Conservation (phyloP, 108 stramenopile species). For the Nitzschia palea region DNA sequence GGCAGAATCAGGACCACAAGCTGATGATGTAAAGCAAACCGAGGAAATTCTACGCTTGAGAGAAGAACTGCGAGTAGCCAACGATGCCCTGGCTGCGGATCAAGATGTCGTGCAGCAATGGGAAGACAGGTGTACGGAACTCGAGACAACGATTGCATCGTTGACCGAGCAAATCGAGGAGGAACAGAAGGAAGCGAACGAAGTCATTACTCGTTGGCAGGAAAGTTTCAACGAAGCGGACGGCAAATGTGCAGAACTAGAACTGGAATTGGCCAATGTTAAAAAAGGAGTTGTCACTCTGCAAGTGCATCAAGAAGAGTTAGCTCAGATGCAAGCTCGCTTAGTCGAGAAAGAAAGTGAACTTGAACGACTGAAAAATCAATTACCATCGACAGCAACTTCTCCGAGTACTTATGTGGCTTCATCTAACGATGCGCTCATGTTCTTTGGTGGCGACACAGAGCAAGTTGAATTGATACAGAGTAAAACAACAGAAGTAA, state of each 20-base stretch:
- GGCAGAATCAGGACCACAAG: not conserved
- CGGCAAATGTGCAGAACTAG: conserved; percentile 6
- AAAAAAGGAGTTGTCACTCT: too few species aligned
- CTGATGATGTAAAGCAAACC: not conserved
- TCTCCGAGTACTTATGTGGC: too few species aligned
- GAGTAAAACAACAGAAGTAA: not conserved
- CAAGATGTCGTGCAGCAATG: conserved; percentile 5
- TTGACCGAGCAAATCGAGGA: conserved; percentile 7
- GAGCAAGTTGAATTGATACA: not conserved
- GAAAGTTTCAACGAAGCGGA: conserved; percentile 28
- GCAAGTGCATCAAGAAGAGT: too few species aligned
- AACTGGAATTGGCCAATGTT: not conserved
- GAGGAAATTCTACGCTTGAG: conserved; percentile 2
- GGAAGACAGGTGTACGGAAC: conserved; percentile 10
- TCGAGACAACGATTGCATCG: not conserved
- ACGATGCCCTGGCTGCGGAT: not conserved
- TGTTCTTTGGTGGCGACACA: too few species aligned
- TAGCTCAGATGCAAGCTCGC: too few species aligned
- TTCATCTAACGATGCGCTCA: too few species aligned
- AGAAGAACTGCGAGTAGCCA: conserved; percentile 16
- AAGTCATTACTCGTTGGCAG: conserved; percentile 43
- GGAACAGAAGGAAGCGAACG: conserved; percentile 48
- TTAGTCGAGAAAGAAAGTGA: not conserved
- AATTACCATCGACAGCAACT: too few species aligned
- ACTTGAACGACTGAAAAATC: not conserved